These are phyloP conservation scores for Curvularia spicifera DNA, from an alignment of 2,329 filamentous ascomycete genomes.

Conservation along the genomic window DNA sequence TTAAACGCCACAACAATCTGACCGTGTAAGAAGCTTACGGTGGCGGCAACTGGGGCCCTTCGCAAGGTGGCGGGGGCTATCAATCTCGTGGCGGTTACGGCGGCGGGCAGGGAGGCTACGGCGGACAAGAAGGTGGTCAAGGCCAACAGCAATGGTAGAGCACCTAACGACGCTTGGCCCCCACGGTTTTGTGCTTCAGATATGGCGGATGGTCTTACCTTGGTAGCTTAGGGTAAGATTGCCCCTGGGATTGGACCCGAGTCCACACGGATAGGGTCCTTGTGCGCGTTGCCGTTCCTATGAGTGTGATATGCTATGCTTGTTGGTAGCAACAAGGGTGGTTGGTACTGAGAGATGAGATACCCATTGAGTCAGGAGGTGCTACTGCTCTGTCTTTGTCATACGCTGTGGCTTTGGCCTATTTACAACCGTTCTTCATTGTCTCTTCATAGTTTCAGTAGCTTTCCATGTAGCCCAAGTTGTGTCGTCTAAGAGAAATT, in stretches of 20 bases:
- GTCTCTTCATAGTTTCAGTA: slow-evolving; percentile 19
- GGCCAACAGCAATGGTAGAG: slow-evolving; percentile 47
- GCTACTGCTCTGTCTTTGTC: slow-evolving; percentile 40
- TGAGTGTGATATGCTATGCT: slow-evolving; percentile 32
- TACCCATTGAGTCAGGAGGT: slow-evolving; percentile 50
- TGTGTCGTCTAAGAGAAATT: background rate
- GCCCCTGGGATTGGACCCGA: slow-evolving; percentile 15
- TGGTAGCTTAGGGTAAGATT: slow-evolving; percentile 18
- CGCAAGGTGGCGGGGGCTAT: slow-evolving; percentile 41
- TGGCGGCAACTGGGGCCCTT: slow-evolving; percentile 31
- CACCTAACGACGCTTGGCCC: slow-evolving; percentile 8
- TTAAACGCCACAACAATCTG: slow-evolving; percentile 8
- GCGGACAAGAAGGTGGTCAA: slow-evolving; percentile 37
- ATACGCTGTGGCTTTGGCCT: slow-evolving; percentile 26
- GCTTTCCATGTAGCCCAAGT: slow-evolving; percentile 9
- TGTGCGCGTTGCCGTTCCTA: slow-evolving; percentile 34
- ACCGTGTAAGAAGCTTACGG: slow-evolving; percentile 21
- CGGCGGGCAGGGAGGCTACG: slow-evolving; percentile 32
- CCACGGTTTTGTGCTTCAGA: slow-evolving; percentile 21
- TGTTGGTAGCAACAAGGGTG: slow-evolving; percentile 40
- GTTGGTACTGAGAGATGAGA: slow-evolving; percentile 49
- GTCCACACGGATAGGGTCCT: slow-evolving; percentile 19
- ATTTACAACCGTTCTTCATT: slow-evolving; percentile 30
- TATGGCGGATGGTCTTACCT: slow-evolving; percentile 14
- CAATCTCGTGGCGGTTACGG: slow-evolving; percentile 42